Evolutionary conservation across 345 rosid species (phyloP), one percentile per base, ranked within the genome.

Genomic region (Corymbia maculata): DNA sequence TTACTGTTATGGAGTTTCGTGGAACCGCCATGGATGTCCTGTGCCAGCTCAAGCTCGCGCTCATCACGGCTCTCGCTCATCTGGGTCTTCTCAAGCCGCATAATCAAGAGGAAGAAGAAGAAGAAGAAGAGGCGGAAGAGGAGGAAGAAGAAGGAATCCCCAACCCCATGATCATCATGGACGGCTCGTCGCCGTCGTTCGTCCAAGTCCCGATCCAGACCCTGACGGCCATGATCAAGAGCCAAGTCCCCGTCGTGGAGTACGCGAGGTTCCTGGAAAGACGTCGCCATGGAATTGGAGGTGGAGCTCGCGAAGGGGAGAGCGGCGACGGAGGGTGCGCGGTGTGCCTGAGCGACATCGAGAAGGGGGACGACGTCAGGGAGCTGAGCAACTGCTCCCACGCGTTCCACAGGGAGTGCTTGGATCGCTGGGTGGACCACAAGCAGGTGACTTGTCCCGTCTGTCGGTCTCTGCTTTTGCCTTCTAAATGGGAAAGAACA

Each of bases 321-420:
- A 5, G 84, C 79, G 8, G n/a, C 85, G 4, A 55, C 10, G 50
- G 47, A 21, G 61, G 50, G 86, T 88, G 89, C 49, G 52, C 79
- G 19, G 87, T 88, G 44, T 88, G 89, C 53, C 51, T 88, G 89
- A 51, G 64, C 49, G 13, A 64, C 59, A 57, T 88, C 17, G 86
- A 13, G 57, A 12, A 22, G 79, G 19, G 26, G 51, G 87, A 68
- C 70, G 85, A 85, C 85, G 79, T 85, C 61, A 86, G 90, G 36
- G 86, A 75, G 85, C 87, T 88, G 13, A 51, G 55, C 64, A 66
- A 85, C 75, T 85, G 88, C 51, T 36, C 59, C n/a, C 90, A 88
- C 26, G 57, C 86, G 26, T 88, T 85, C 87, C 89, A 85, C 66
- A 61, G 89, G 28, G 85, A 66, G 87, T 88, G 87, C 89, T 70